Base-by-base conservation (phyloP, 2,329 filamentous ascomycete genomes). In the Penicillium sp. region DNA sequence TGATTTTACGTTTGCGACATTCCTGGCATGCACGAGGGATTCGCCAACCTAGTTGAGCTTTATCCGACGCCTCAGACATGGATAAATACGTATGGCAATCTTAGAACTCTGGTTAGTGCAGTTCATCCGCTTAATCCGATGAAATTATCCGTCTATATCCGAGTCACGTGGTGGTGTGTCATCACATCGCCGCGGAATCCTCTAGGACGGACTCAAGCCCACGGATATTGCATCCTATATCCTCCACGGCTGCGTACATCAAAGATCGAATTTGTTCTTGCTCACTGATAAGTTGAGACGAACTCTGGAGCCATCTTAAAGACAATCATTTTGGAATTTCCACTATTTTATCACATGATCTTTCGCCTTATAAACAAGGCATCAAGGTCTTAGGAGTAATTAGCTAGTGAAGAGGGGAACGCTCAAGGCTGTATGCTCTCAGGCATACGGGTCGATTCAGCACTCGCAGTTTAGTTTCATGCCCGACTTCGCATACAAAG, bases 1-100 rank as follows among this genome's bases (percentile, higher is more conserved):
- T 72, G 61, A 77, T 76, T 64, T 77, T 77, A 52, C 75, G 68
- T 53, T 73, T 70, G 21, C 75, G 71, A 55, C 75, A 77, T 59
- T 77, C 75, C 61, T 77, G 70, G 52, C 75, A 77, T 0, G 75
- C 75, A 49, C 75, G 75, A 33, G 74, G 64, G 39, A 73, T 74
- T 33, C 73, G 68, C 71, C 71, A 74, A n/a, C 67, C 64, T 1
- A 61, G 3, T 21, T 51, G 39, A 4, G 47, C 8, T 36, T 58
- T 44, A 33, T 62, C 58, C 13, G 55, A 56, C 15, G 59, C 41
- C 36, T 73, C 71, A 51, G 61, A 62, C 71, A 73, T 73, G 41
- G 58, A 49, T 41, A 36, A 23, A 7, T 35, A 25, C 6, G 45
- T 13, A 45, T 61, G 6, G 6, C 29, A 29, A 29, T 41, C 19